Evolutionary conservation across 345 rosid species (phyloP).

Genomic region (Gossypioides kirkii): DNA sequence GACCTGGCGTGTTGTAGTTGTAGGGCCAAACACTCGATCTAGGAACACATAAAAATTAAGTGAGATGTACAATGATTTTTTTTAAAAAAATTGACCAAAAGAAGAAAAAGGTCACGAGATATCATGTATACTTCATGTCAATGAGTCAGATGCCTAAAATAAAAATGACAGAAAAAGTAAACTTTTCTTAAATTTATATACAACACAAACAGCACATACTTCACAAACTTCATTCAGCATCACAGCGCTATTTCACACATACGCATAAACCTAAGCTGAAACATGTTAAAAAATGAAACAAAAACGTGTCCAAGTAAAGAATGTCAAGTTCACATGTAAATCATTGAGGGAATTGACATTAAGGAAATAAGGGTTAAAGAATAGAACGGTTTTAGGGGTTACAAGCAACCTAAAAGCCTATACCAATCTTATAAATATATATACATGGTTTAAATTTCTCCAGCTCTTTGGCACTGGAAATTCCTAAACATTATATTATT

Average conservation of each 20-base stretch:
- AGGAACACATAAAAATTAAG: conserved; percentile 17
- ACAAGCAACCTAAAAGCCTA: not conserved
- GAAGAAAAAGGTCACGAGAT: conserved; percentile 5
- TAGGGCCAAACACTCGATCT: conserved; percentile 98
- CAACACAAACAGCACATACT: not conserved
- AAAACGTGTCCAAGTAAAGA: too few species aligned
- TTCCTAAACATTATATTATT: not conserved
- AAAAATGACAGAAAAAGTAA: not conserved
- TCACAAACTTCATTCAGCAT: not conserved
- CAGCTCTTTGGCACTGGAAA: not conserved
- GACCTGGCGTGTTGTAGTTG: conserved; percentile 99
- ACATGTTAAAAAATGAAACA: not conserved
- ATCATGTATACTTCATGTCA: not conserved
- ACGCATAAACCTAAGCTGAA: not conserved
- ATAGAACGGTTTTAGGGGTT: not conserved
- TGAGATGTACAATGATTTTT: not conserved
- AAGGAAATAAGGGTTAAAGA: too few species aligned
- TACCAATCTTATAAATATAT: not conserved
- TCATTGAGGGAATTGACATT: too few species aligned
- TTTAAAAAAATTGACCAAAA: not conserved
- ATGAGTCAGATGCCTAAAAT: not conserved
- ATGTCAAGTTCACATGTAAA: too few species aligned
- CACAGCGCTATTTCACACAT: not conserved
- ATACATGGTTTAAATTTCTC: not conserved
- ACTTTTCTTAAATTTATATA: too few species aligned